Evolutionary conservation across 2,329 filamentous ascomycete genomes (phyloP).

Genomic region (Aspergillus latus): DNA sequence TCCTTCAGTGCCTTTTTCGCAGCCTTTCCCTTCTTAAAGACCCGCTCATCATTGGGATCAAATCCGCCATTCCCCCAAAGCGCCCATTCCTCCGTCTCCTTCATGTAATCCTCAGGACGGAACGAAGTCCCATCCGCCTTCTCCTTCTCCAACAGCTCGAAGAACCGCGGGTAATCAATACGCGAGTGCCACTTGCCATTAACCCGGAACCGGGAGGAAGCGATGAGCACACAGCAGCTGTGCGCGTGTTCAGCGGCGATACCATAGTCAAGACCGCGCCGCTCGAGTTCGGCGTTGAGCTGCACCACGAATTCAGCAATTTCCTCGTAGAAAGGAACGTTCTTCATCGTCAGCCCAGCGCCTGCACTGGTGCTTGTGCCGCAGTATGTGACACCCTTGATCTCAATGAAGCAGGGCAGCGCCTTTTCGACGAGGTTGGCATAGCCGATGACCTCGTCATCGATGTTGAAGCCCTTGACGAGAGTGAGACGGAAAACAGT

Average conservation of each 20-base stretch:
- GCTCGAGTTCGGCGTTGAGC: slow-evolving; percentile 66
- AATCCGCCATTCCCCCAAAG: slow-evolving; percentile 94
- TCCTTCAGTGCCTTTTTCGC: slow-evolving; percentile 24
- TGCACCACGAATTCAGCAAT: slow-evolving; percentile 78
- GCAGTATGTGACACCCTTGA: slow-evolving; percentile 97
- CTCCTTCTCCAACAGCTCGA: slow-evolving; percentile 71
- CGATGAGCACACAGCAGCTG: slow-evolving; percentile 87
- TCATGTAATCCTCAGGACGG: slow-evolving; percentile 87
- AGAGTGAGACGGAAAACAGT: slow-evolving; percentile 94
- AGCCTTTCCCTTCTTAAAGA: slow-evolving; percentile 75
- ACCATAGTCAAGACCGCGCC: slow-evolving; percentile 75
- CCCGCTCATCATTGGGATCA: slow-evolving; percentile 82
- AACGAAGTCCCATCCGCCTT: slow-evolving; percentile 63
- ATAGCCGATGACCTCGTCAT: slow-evolving; percentile 88
- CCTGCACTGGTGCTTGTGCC: slow-evolving; percentile 81
- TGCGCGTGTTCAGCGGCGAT: slow-evolving; percentile 95
- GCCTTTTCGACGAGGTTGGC: slow-evolving; percentile 83
- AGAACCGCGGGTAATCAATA: slow-evolving; percentile 89
- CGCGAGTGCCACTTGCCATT: slow-evolving; percentile 83
- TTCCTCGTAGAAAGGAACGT: slow-evolving; percentile 94
- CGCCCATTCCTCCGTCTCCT: slow-evolving; percentile 88
- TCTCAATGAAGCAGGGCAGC: slow-evolving; percentile 86
- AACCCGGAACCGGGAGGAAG: slow-evolving; percentile 74
- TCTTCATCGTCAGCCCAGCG: slow-evolving; percentile 91
- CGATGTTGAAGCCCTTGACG: slow-evolving; percentile 97